Base-by-base conservation (phyloP, 176 grass and related monocot species). In the Musa beccarii region DNA sequence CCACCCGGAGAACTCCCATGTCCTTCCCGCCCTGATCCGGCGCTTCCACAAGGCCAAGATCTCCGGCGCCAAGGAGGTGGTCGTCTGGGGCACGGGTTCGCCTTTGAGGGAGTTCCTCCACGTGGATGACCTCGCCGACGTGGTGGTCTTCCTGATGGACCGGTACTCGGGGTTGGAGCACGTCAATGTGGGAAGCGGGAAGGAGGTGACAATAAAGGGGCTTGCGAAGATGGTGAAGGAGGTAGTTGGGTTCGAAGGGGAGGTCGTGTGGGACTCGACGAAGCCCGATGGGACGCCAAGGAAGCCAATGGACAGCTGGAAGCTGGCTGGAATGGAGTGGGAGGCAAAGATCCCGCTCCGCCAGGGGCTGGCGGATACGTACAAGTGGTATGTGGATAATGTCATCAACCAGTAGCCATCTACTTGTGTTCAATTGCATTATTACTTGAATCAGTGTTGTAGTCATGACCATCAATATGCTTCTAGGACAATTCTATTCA, bases 11-110 rank as follows among this genome's bases (percentile, higher is more conserved):
- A 87, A 86, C 21, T 86, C 84, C 34, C 84, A 86, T 75, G 92
- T 92, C 10, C 73, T 96, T 24, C 86, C 89, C 0, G 89, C 84
- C 21, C 92, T 96, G 8, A 87, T 96, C 74, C 79, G 92, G 49
- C 84, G 92, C 2, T 96, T 96, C 79, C 92, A 96, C 82, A 14
- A 70, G n/a, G 89, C 92, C 51, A 92, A 89, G 82, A 51, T 66
- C 12, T 34, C 59, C 3, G 69, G 72, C 49, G 80, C 82, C 22
- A 21, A 68, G 7, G 80, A 92, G 68, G 89, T 92, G 50, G 84
- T 85, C 3, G 86, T 96, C 16, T 96, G 86, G 92, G 89, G 92
- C 61, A 85, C 84, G 2, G 92, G 92, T 22, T 65, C 21, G 3
- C 78, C 78, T 52, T 80, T 89, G 19, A 72, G 89, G 13, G 92